Base-by-base conservation (phyloP, 2,329 filamentous ascomycete species). In the Alternaria arborescens region DNA sequence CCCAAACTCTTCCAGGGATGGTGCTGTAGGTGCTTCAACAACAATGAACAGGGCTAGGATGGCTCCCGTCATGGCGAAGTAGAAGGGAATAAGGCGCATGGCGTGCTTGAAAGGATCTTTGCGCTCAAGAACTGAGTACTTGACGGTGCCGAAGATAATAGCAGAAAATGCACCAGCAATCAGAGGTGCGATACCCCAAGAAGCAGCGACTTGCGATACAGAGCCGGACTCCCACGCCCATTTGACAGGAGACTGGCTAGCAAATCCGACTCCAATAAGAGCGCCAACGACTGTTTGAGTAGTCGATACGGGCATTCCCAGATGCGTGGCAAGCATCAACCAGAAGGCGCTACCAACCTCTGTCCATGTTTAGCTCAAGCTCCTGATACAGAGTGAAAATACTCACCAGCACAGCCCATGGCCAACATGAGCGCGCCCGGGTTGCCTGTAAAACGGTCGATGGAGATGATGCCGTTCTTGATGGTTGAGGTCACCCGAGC, bases 201-300 rank as follows among this genome's bases (percentile, higher is more conserved):
- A 81, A 3, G 81, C 82, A 22, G 80, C 81, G 16, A 74, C 69
- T 36, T 74, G 71, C 5, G 71, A 73, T 10, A 74, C 69, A 3
- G 70, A 72, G 10, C 71, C 71, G 8, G 51, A 58, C 46, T 68
- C 61, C 71, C 71, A 74, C 2, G 44, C 66, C 71, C 71, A 74
- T 26, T 66, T 71, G 28, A 72, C 58, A 20, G 61, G 46, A 26
- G 71, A 60, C 16, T 57, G 47, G 16, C 68, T 67, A 11, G 85
- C 87, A 38, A 89, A 80, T 44, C 86, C 87, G 69, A 87, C 85
- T 57, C 87, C 87, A 56, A 88, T 79, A 30, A 89, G 82, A 63
- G 85, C 85, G 18, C 85, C 86, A 62, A 88, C 83, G 61, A 88
- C 83, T 12, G 86, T 87, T 73, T 88, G 86, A 1, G 87, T 89